Evolutionary conservation across 768 basidiomycete species (phyloP), one percentile per base, ranked within the genome.

Genomic region (Clitopilus hobsonii): DNA sequence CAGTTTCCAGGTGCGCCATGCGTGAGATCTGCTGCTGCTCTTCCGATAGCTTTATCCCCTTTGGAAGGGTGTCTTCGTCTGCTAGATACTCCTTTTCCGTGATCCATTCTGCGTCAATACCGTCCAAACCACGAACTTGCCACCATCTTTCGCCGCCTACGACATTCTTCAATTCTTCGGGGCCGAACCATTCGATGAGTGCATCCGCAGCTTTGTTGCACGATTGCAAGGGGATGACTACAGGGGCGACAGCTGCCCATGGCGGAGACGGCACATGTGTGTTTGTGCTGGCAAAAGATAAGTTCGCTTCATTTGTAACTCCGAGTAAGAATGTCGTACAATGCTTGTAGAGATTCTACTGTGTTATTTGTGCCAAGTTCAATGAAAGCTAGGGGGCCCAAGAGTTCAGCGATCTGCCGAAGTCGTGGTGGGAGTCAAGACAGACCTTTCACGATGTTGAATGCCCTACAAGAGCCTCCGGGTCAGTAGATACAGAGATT

Each of bases 81-180:
- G 64, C 58, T 30, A 51, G 58, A 56, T 75, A 77, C 30, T 78
- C 72, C 58, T 76, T 76, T 60, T 83, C 76, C 0, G 82, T 78
- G 25, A 84, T 73, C 83, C 82, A 84, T 63, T 84, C 83, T 2
- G 72, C 81, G 56, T 89, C 86, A 1, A 89, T 71, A 1, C 88
- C 88, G 53, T 82, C 78, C 26, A 88, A 69, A 6, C 86, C 85
- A 36, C 88, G 77, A 27, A 90, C 83, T 68, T 91, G 89, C 91
- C 89, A 91, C 91, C 89, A 93, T 54, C 84, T 75, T 54, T 82
- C 81, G 2, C 89, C 91, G 24, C 91, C 91, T 8, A 88, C 85
- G 13, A 89, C 80, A 25, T 74, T 67, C 63, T 81, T 78, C 25
- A 90, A 77, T 57, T 85, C 82, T 27, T 88, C 82, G 0, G 86